Conservation (phyloP, 2,329 filamentous ascomycete genomes). For the Aureobasidium sp. region DNA sequence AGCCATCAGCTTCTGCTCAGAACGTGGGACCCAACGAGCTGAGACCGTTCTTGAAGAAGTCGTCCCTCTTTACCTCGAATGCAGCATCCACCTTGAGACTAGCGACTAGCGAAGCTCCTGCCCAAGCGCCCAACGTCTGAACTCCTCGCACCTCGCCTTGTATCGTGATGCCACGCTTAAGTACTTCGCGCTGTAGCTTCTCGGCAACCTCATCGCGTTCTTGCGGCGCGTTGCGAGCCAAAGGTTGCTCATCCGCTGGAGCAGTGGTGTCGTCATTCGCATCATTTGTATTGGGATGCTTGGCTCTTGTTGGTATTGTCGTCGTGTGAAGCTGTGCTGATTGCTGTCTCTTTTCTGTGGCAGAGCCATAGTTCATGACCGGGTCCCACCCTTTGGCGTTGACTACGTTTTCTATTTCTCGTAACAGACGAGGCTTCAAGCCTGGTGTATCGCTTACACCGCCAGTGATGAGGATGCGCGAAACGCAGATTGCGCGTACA, state of each 20-base stretch:
- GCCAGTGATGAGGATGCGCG: conserved; percentile 79
- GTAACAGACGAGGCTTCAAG: conserved; percentile 66
- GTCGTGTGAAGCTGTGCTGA: background rate
- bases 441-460: conserved; percentile 74
- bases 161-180: conserved; percentile 35
- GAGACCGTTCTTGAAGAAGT: conserved; percentile 59
- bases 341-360: background rate
- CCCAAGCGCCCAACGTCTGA: conserved; percentile 66
- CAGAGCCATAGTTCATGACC: conserved; percentile 61
- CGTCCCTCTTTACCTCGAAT: conserved; percentile 63
- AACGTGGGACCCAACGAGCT: background rate
- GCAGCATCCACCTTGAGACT: conserved; percentile 62
- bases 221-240: conserved; percentile 28
- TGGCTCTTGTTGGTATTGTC: background rate
- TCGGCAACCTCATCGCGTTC: conserved; percentile 54
- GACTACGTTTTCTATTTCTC: conserved; percentile 64
- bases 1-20: background rate
- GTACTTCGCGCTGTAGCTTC: conserved; percentile 46
- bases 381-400: conserved; percentile 67
- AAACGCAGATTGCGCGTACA: conserved; percentile 76
- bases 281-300: background rate
- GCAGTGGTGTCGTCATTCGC: background rate
- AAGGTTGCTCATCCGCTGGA: background rate
- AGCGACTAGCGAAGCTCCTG: conserved; percentile 63
- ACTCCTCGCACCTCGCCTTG: conserved; percentile 58